Evolutionary conservation across 1,139 yeast genomes (phyloP), one percentile per base, ranked within the genome.

Genomic region (Candida mesenterica): DNA sequence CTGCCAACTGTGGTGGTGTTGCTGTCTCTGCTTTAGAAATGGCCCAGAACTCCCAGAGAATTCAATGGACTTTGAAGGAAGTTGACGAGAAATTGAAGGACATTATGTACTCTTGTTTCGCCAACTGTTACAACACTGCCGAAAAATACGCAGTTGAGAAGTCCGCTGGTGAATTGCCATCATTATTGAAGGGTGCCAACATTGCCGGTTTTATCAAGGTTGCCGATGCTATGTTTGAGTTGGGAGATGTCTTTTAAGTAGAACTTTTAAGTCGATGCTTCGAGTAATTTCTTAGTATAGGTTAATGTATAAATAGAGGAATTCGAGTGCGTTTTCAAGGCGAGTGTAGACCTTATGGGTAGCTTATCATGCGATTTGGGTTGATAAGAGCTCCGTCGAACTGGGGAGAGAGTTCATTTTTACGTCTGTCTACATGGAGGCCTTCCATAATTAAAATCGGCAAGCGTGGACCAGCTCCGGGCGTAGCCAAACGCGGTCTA

Each of bases 1-100:
- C 97, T 55, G 94, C 97, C 60, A 92, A 92, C 81, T 85, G 95
- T 74, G 97, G 97, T 74, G 98, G 97, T 81, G 98, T 92, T 56
- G 96, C 96, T 42, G 97, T 90, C 42, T 88, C 96, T 45, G 97
- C 97, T 63, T 79, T 92, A 53, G 98, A 92, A 77, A 92, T 92
- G 97, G 97, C 97, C 46, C 98, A 92, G 76, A 92, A 92, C 86
- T 88, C 97, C 42, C 94, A 84, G 65, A 86, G 97, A 75, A 79
- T 82, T 49, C 68, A 38, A 18, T 46, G 52, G 50, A 44, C 49
- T 15, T 44, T 43, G 12, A 52, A 47, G 33, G 50, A 25, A 50
- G 52, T 48, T 12, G 52, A 48, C 36, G 41, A 38, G 24, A 46
- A 47, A 39, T 47, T 48, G 40, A 48, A 46, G 48, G 77, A 75